Evolutionary conservation across 495 filamentous ascomycete genomes (phyloP).

Genomic region (Talaromyces liani): DNA sequence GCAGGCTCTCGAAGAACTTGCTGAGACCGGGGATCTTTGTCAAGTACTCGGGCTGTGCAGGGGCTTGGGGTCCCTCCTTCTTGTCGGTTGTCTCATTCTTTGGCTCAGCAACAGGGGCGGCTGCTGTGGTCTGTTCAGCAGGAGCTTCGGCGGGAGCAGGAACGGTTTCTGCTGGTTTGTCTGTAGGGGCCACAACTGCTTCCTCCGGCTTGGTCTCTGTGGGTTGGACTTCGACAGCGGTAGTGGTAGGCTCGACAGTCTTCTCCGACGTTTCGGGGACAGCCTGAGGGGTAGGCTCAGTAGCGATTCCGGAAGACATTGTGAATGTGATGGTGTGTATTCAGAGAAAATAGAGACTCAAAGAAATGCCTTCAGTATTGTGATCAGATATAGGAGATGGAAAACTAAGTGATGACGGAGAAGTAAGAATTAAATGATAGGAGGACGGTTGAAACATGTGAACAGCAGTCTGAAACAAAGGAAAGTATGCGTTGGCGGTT

Average conservation of each 20-base stretch:
- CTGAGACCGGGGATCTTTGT: constrained; percentile 28
- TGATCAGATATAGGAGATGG: neutral
- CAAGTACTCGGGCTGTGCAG: constrained; percentile 29
- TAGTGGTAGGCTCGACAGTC: constrained; percentile 11
- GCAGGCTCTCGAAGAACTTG: constrained; percentile 33
- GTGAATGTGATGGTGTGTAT: neutral
- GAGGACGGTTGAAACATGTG: neutral
- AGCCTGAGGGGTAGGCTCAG: constrained; percentile 2
- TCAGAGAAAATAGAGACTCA: constrained; percentile 1
- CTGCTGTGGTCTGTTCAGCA: constrained; percentile 3
- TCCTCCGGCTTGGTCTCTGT: constrained; percentile 6
- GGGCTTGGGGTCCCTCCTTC: constrained; percentile 9
- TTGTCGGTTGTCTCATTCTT: constrained; percentile 13
- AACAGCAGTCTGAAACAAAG: neutral
- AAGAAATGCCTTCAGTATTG: neutral
- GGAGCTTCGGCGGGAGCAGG: constrained; percentile 4
- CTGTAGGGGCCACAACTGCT: constrained; percentile 9
- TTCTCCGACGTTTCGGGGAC: constrained; percentile 13
- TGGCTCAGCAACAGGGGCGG: constrained; percentile 3
- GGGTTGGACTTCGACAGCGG: constrained; percentile 9
- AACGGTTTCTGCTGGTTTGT: constrained; percentile 9
- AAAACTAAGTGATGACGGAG: neutral
- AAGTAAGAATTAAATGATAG: neutral
- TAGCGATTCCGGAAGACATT: constrained; percentile 17
- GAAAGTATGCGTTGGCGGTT: neutral